A percentile compares a stretch with the other conserved stretches of the same genome.
These are phyloP conservation scores for Asterochloris sp. DNA, from an alignment of 139 green algal genomes.

Conservation along the genomic window DNA sequence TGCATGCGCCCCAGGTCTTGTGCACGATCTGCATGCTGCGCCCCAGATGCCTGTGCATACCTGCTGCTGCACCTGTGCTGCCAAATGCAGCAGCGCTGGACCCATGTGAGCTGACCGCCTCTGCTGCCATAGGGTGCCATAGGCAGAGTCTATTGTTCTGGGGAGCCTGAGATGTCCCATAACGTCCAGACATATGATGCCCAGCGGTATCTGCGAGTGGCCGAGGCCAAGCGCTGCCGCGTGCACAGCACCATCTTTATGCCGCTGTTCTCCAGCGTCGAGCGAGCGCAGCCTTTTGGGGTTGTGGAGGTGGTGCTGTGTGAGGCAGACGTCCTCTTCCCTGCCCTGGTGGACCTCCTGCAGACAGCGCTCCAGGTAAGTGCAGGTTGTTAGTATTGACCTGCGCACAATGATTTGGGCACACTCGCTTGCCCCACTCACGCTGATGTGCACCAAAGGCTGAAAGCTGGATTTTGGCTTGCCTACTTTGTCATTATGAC, in stretches of 20 bases:
- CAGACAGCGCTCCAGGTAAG: constrained; percentile 38
- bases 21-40: background rate
- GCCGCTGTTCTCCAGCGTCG: constrained; percentile 42
- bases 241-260: constrained; percentile 73
- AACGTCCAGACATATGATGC: constrained; percentile 80
- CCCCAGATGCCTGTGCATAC: background rate
- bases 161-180: constrained; percentile 75
- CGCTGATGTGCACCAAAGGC: too few species aligned
- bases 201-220: constrained; percentile 71
- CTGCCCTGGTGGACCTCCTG: constrained; percentile 49
- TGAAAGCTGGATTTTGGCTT: too few species aligned
- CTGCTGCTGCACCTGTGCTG: background rate
- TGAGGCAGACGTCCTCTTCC: constrained; percentile 62
- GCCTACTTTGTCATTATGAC: too few species aligned
- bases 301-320: constrained; percentile 78
- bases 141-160: constrained; percentile 39
- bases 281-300: constrained; percentile 43
- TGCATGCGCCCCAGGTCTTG: background rate
- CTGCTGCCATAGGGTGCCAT: constrained; percentile 23
- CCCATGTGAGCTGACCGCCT: background rate
- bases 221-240: constrained; percentile 74
- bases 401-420: too few species aligned
- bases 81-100: background rate
- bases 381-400: background rate
- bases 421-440: too few species aligned